Evolutionary conservation across 106 monocot species (phyloP).

Genomic region (Allium cepa): DNA sequence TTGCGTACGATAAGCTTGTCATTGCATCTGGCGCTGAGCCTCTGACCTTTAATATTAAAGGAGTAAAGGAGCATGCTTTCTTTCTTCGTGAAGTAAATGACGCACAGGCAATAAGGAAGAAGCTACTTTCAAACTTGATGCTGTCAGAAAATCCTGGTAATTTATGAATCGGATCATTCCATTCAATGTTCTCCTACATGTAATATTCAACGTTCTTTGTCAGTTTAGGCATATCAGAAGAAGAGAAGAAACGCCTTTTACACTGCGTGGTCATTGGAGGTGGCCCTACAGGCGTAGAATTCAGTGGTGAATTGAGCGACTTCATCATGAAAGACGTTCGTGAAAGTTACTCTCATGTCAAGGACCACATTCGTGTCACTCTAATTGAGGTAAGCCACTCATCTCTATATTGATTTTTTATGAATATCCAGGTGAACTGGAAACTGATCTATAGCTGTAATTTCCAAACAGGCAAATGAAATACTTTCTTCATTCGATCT

Average conservation of each 20-base stretch:
- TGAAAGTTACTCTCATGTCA: conserved; percentile 42
- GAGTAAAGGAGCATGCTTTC: conserved; percentile 42
- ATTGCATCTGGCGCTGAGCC: conserved; percentile 57
- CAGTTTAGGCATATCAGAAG: conserved; percentile 30
- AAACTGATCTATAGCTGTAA: no score
- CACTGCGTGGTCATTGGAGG: conserved; percentile 62
- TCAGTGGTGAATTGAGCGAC: conserved; percentile 58
- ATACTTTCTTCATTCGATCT: conserved; percentile 53
- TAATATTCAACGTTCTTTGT: no score
- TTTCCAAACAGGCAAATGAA: conserved; percentile 32
- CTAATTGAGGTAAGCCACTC: conserved; percentile 36
- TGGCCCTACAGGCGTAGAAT: conserved; percentile 61
- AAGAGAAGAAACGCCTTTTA: conserved; percentile 41
- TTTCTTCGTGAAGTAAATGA: conserved; percentile 66
- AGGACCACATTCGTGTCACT: conserved; percentile 43
- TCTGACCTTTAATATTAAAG: conserved; percentile 55
- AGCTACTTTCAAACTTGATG: conserved; percentile 61
- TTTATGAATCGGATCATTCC: background rate
- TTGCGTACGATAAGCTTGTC: conserved; percentile 71
- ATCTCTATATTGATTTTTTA: no score
- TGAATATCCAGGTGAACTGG: no score
- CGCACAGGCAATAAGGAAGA: conserved; percentile 57
- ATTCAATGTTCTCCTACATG: no score
- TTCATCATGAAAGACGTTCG: conserved; percentile 49
- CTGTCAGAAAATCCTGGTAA: conserved; percentile 61